These are phyloP conservation scores for Sclerotinia glacialis DNA, from an alignment of 2,329 filamentous ascomycete species.

Conservation along the genomic window DNA sequence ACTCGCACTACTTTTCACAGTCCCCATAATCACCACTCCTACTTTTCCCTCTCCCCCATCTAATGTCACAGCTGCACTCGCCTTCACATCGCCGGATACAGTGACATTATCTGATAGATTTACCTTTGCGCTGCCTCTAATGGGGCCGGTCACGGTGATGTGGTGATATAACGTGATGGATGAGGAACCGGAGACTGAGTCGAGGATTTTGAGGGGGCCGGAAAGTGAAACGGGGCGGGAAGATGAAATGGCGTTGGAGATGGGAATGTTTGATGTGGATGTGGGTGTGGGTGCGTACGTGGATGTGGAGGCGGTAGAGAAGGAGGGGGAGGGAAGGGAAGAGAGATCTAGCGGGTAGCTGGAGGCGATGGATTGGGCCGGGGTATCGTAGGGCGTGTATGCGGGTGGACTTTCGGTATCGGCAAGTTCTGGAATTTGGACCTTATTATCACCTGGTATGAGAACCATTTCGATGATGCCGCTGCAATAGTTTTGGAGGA, in stretches of 20 bases:
- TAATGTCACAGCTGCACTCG: conserved; percentile 20
- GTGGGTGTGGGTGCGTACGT: neutral
- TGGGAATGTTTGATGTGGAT: conserved; percentile 16
- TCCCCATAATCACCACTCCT: conserved; percentile 13
- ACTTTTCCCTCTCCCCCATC: conserved; percentile 24
- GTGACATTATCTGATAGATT: conserved; percentile 26
- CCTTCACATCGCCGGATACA: conserved; percentile 29
- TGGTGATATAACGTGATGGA: conserved; percentile 20
- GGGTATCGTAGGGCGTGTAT: conserved; percentile 15
- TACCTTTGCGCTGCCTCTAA: conserved; percentile 23
- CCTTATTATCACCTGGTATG: conserved; percentile 26
- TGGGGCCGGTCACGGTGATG: conserved; percentile 22
- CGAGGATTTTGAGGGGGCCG: conserved; percentile 29
- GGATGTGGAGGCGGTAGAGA: neutral
- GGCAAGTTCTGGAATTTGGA: conserved; percentile 17
- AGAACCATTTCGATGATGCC: conserved; percentile 20
- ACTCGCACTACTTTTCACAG: conserved; percentile 24
- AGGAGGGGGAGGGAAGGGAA: conserved; percentile 1
- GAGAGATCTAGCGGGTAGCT: conserved; percentile 3
- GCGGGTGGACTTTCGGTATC: conserved; percentile 10
- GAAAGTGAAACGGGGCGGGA: conserved; percentile 23
- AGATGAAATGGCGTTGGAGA: conserved; percentile 27
- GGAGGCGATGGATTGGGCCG: neutral
- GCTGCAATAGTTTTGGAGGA: neutral
- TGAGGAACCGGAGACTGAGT: conserved; percentile 24